Conservation (phyloP, 495 filamentous ascomycete species). For the Paragyromitra xinjiangensis region DNA sequence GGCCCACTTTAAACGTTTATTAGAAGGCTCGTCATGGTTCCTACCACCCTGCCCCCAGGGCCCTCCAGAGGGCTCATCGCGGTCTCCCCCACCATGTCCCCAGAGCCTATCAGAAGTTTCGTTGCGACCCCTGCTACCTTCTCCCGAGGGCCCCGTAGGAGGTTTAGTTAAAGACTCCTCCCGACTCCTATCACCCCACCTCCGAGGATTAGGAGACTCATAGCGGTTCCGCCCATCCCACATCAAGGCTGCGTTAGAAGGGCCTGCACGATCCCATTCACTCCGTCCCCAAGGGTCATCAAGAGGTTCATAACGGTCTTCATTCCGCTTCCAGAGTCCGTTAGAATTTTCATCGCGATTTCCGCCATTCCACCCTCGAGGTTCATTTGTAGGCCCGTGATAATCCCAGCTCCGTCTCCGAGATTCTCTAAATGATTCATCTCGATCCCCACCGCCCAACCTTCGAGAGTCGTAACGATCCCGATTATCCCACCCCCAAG, state of each 20-base stretch:
- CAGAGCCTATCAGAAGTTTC: background rate
- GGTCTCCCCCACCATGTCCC: background rate
- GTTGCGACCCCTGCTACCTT: background rate
- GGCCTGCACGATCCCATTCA: too few relatives aligned
- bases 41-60: background rate
- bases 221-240: too few relatives aligned
- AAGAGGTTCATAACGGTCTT: too few relatives aligned
- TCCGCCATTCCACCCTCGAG: background rate
- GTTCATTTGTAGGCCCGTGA: background rate
- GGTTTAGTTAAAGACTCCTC: too few relatives aligned
- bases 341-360: background rate
- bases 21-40: too few relatives aligned
- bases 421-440: background rate
- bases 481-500: too few relatives aligned
- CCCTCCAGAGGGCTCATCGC: background rate
- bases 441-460: background rate
- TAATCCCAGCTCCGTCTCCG: background rate
- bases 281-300: too few relatives aligned
- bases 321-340: too few relatives aligned
- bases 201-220: background rate
- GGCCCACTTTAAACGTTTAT: too few relatives aligned
- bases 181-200: background rate
- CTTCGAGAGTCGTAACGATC: too few relatives aligned
- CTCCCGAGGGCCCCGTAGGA: too few relatives aligned
- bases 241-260: too few relatives aligned